phyloP scores from a whole-genome alignment of 2,329 filamentous ascomycete genomes.

The Pestalotiopsis fici region DNA sequence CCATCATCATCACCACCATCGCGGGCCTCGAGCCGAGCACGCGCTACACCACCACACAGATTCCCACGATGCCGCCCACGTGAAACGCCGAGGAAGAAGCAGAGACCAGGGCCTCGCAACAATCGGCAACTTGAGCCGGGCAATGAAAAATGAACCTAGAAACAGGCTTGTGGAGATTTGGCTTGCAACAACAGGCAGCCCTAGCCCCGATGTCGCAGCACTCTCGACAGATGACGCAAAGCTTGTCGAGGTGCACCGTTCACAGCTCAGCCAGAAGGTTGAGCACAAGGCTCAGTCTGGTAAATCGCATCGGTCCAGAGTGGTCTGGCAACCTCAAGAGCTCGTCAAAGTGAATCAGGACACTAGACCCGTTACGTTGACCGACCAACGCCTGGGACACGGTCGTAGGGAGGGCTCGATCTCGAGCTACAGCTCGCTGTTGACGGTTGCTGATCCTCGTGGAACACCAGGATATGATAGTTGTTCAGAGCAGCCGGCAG shows the following conservation, averaged over 20 bases:
- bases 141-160: constrained; percentile 16
- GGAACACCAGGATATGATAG: not conserved
- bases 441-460: constrained; percentile 19
- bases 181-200: constrained; percentile 16
- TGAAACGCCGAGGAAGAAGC: constrained; percentile 17
- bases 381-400: not conserved
- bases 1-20: constrained; percentile 21
- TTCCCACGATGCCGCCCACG: constrained; percentile 11
- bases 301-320: not conserved
- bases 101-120: not conserved
- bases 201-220: not conserved
- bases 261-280: not conserved
- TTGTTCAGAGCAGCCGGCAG: constrained; percentile 7
- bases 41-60: constrained; percentile 10
- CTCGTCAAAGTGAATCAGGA: not conserved
- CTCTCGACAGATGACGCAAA: not conserved
- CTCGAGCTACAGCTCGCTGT: constrained; percentile 26
- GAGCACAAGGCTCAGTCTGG: not conserved
- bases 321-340: not conserved
- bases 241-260: not conserved
- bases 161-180: constrained; percentile 26
- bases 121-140: constrained; percentile 20
- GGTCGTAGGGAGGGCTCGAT: constrained; percentile 10
- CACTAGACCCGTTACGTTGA: not conserved
- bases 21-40: constrained; percentile 13